These are phyloP conservation scores for Fusarium annulatum DNA, from an alignment of 2,329 filamentous ascomycete genomes.

Conservation along the genomic window DNA sequence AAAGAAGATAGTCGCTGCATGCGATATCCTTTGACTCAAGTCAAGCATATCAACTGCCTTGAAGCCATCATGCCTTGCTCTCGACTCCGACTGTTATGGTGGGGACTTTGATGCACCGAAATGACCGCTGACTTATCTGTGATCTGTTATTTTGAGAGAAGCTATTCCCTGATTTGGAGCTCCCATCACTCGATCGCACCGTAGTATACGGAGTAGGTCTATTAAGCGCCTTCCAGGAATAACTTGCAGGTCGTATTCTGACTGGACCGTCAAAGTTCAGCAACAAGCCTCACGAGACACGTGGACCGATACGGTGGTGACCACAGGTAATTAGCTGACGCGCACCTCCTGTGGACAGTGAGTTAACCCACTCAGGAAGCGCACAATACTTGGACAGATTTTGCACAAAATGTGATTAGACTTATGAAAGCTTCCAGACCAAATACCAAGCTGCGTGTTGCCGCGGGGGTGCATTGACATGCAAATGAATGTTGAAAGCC, in stretches of 20 bases:
- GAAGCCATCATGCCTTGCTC: neutral
- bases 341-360: conserved; percentile 3
- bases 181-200: neutral
- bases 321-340: conserved; percentile 19
- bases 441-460: neutral
- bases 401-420: conserved; percentile 9
- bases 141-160: neutral
- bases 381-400: conserved; percentile 1
- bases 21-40: neutral
- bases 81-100: neutral
- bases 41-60: neutral
- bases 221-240: neutral
- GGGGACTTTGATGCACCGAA: conserved; percentile 1
- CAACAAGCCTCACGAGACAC: conserved; percentile 21
- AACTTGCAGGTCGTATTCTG: conserved; percentile 7
- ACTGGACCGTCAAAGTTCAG: conserved; percentile 13
- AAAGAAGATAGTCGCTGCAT: neutral
- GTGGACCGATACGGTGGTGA: conserved; percentile 25
- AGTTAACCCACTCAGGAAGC: neutral
- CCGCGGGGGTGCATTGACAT: conserved; percentile 32
- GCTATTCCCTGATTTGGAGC: neutral
- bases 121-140: conserved; percentile 6
- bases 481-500: conserved; percentile 28
- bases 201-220: neutral
- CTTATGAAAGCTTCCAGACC: conserved; percentile 17